Conservation (phyloP, 1,139 yeast genomes). For the Pichia sp. region DNA sequence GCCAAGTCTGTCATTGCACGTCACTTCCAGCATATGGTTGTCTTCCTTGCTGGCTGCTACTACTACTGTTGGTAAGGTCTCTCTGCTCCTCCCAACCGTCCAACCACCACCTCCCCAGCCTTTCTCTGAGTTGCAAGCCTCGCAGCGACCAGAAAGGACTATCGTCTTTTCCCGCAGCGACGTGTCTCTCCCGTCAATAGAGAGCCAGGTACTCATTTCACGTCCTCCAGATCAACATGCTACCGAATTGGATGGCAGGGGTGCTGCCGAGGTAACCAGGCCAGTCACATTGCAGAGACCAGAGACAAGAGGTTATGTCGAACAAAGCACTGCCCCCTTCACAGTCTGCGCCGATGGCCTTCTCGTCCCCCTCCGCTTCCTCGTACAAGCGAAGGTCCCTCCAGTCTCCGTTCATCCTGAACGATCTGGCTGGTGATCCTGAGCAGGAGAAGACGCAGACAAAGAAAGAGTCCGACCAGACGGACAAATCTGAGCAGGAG, state of each 20-base stretch:
- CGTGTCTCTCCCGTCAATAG: neutral
- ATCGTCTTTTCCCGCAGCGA: neutral
- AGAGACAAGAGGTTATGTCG: neutral
- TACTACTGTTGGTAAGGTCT: too few relatives aligned
- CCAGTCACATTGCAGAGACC: neutral
- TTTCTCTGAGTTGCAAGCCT: too few relatives aligned
- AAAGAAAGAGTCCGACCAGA: neutral
- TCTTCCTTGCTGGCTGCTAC: neutral
- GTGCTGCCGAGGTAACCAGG: neutral
- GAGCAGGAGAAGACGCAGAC: slow-evolving; percentile 1
- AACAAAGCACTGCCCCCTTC: slow-evolving; percentile 10
- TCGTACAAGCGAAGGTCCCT: slow-evolving; percentile 19
- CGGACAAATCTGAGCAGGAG: neutral
- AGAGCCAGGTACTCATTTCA: neutral
- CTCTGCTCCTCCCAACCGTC: too few relatives aligned
- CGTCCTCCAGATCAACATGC: neutral
- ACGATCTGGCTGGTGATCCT: slow-evolving; percentile 6
- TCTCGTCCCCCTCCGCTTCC: slow-evolving; percentile 6
- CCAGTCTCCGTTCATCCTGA: slow-evolving; percentile 17
- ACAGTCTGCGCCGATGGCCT: neutral
- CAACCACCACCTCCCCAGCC: too few relatives aligned
- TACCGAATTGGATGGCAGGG: neutral
- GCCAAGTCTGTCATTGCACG: slow-evolving; percentile 67
- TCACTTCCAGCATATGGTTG: slow-evolving; percentile 44
- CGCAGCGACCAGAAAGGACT: neutral